Evolutionary conservation across 441 rosid genomes (phyloP).

Genomic region (Bruguiera hainesii): DNA sequence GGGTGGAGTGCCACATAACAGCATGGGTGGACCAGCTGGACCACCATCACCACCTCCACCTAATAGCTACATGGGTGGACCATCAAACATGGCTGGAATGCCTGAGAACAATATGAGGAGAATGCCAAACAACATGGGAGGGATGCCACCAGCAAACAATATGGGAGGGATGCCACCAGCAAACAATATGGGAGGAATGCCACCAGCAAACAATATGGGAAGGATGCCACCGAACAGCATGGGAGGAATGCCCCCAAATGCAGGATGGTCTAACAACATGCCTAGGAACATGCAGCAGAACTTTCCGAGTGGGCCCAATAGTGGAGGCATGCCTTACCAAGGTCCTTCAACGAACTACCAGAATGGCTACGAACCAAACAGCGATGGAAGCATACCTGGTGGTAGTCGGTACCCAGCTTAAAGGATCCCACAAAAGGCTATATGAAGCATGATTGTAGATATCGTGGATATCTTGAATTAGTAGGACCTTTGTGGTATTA

Average conservation of each 20-base stretch:
- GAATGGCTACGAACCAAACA: conserved; percentile 37
- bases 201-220: conserved; percentile 14
- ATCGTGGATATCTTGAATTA: too few species aligned
- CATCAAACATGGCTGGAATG: background rate
- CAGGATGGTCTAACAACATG: conserved; percentile 24
- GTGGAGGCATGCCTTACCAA: conserved; percentile 25
- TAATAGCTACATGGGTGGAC: background rate
- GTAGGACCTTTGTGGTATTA: too few species aligned
- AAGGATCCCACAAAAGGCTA: conserved; percentile 10
- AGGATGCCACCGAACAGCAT: conserved; percentile 22
- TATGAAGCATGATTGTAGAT: conserved; percentile 14
- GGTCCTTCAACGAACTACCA: conserved; percentile 43
- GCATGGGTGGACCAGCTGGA: conserved; percentile 11
- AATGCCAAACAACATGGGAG: too few species aligned
- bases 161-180: conserved; percentile 25
- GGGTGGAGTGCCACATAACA: background rate
- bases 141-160: conserved; percentile 13
- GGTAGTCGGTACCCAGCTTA: conserved; percentile 23
- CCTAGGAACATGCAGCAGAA: conserved; percentile 19
- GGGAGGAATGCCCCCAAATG: conserved; percentile 34
- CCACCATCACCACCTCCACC: conserved; percentile 7
- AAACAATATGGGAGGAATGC: conserved; percentile 18
- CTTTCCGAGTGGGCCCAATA: conserved; percentile 15
- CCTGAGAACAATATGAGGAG: conserved; percentile 9
- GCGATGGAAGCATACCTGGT: conserved; percentile 28